Base-by-base conservation (phyloP, 805 yeast genomes). In the Saccharomycopsis javanensis region DNA sequence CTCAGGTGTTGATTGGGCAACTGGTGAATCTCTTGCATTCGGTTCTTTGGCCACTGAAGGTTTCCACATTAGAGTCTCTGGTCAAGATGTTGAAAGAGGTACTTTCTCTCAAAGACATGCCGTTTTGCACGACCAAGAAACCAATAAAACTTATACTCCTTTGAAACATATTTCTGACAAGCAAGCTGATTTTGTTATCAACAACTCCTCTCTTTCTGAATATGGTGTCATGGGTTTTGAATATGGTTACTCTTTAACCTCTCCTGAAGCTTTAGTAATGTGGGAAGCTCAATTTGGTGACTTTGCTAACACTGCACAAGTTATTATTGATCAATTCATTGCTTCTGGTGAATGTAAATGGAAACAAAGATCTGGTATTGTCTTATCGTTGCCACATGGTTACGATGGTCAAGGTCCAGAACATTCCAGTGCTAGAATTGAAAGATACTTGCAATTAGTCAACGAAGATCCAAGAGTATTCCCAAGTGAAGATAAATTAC, bases 211-310 rank as follows among this genome's bases (percentile, higher is more conserved):
- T 11, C 80, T 94, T 67, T 91, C 97, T 48, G 99, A 94, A 78
- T 94, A 91, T 72, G 99, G 99, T 82, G 97, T 89, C 58, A 86
- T 94, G 92, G 98, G 99, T 66, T 94, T 88, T 72, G 99, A 94
- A 77, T 94, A 94, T 71, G 99, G 99, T 76, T 94, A 94, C 79
- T 92, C 98, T 6, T 79, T 94, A 74, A 88, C 97, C 61, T 88
- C 96, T 54, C 99, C 99, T 65, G 97, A 94, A 69, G 94, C 97
- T 56, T 81, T 88, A 59, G 97, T 92, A 55, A 85, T 86, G 78
- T 94, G 99, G 99, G 99, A 94, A 77, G 99, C 98, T 58, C 99
- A 94, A 79, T 94, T 94, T 67, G 99, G 99, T 82, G 99, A 94
- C 77, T 94, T 94, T 68, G 99, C 99, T 68, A 94, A 94, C 80